Evolutionary conservation across 257 asterid species (phyloP), one percentile per base, ranked within the genome.

Genomic region (Ligustrum vulgare): DNA sequence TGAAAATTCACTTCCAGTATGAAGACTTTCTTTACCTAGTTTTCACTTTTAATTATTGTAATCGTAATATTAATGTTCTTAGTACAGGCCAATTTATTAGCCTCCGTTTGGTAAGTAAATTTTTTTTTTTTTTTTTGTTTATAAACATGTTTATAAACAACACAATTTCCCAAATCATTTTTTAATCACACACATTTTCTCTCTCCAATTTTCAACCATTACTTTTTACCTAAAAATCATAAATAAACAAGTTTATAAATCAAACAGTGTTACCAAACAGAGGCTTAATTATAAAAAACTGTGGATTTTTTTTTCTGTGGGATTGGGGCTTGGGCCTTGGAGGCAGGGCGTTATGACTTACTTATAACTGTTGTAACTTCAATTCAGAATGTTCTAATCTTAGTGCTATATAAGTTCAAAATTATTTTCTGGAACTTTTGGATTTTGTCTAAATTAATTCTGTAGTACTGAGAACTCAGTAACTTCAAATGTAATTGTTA

Each of bases 1-100:
- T 93, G 75, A 78, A 65, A 69, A 75, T 31, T 47, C 31, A 22
- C n/a, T 39, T 56, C 67, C 47, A 37, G 67, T 35, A 6, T 65
- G 67, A 37, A 65, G 0, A 31, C 67, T 77, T 56, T 15, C 1
- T 32, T 47, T 78, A 0, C 62, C 69, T 23, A 5, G 28, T 68
- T 22, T 51, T 51, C 25, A 20, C 23, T n/a, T 51, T 2, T 6
- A 51, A 51, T 51, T 8, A 20, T 51, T 51, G 9, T 18, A 16
- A 1, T 51, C 10, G 5, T 18, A 7, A 51, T 20, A n/a, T n/a
- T n/a, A n/a, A 51, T 51, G 23, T 18, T 51, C 25, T n/a, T n/a
- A 51, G 23, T 51, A 16, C 62, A 51, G 20, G 7, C 23, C 8
- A 37, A 49, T 49, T 49, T 51, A 51, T 51, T 25, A n/a, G n/a